Base-by-base conservation (phyloP, 169 alveolate genomes). In the Plasmodium relictum region DNA sequence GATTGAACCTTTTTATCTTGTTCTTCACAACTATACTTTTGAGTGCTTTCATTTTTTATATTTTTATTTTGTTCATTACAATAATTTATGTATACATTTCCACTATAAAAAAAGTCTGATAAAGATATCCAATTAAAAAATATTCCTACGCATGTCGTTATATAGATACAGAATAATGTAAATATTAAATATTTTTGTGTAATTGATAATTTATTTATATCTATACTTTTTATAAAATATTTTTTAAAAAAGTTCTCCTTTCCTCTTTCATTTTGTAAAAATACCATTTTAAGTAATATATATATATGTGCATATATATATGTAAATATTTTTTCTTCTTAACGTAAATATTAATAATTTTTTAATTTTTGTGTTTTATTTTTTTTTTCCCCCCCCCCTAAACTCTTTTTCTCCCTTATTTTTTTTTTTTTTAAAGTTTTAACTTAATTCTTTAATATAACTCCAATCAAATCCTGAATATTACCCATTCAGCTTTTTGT, bases 1-100 rank as follows among this genome's bases (percentile, higher is more conserved):
- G 90, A 88, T 83, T 92, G 95, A 39, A 92, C 95, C n/a, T 88
- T 73, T 9, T 89, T 91, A 58, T 92, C 95, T 39, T 92, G 95
- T 65, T 65, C 87, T 44, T 87, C 83, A 88, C 95, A 92, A 26
- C 88, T 83, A 45, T 85, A 88, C 22, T 62, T 10, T 45, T 74
- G 39, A 6, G 62, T 56, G 22, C 31, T 9, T 44, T 41, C 3
- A 54, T 10, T 6, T 8, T 6, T 20, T 44, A 16, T n/a, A 20
- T 37, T 31, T n/a, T n/a, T 54, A 18, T 16, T 10, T 18, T 7
- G 10, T 42, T 58, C 44, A 31, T 22, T 26, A 73, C 89, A 78
- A 50, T 78, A 44, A 22, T 63, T 45, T 78, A 78, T 65, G 16
- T 78, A 78, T 22, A 78, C 70, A 66, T 78, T 78, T 52, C 89